These are phyloP conservation scores for Jasminum sambac DNA, from an alignment of 257 asterid genomes.

Conservation along the genomic window DNA sequence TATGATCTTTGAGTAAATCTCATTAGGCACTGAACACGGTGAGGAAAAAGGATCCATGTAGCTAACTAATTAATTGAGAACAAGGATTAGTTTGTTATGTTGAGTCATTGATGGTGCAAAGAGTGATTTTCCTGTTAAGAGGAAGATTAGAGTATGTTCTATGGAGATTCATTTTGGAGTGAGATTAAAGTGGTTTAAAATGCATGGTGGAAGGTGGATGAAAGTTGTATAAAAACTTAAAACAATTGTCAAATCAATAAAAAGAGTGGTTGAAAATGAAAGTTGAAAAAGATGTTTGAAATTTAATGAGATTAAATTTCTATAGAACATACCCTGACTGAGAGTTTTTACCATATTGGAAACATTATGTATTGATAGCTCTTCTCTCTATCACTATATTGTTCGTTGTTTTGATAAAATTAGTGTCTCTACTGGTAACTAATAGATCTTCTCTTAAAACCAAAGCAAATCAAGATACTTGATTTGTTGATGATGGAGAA, in stretches of 20 bases:
- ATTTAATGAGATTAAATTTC: no score
- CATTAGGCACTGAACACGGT: background rate
- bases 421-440: background rate
- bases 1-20: background rate
- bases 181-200: no score
- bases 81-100: background rate
- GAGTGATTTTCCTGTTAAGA: background rate
- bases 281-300: no score
- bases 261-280: no score
- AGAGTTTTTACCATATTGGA: background rate
- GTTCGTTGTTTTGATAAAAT: background rate
- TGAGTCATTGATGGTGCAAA: background rate
- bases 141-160: background rate
- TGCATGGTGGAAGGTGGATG: no score
- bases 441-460: background rate
- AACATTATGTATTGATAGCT: background rate
- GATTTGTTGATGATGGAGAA: background rate
- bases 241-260: no score
- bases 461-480: background rate
- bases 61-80: background rate
- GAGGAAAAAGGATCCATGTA: background rate
- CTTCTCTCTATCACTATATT: background rate
- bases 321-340: no score
- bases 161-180: no score
- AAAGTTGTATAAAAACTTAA: no score